Percentiles rank a stretch among this genome's conserved stretches.
Conservation (phyloP, 331 rosid species). For the Rhamnella rubrinervis region DNA sequence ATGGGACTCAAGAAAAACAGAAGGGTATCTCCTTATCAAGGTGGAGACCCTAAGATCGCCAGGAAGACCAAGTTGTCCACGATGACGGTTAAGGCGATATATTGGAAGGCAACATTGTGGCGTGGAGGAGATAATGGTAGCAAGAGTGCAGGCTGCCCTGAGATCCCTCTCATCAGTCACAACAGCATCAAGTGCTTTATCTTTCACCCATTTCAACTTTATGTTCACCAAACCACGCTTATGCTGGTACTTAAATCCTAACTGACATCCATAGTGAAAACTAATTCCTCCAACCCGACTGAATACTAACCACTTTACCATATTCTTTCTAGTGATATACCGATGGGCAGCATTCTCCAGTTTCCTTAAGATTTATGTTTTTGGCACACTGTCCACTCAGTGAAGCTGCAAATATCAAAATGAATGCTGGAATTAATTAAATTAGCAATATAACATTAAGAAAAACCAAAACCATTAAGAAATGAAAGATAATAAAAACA, state of each 20-base stretch:
- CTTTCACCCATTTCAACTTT: constrained; percentile 86
- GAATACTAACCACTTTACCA: constrained; percentile 31
- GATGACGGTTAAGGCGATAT: constrained; percentile 51
- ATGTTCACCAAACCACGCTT: constrained; percentile 65
- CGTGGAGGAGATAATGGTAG: constrained; percentile 55
- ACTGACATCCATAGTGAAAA: constrained; percentile 24
- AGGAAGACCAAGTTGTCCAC: constrained; percentile 75
- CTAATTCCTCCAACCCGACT: constrained; percentile 26
- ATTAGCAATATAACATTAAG: too few species aligned
- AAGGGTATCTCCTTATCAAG: constrained; percentile 74
- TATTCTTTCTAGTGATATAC: constrained; percentile 12
- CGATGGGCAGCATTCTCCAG: background rate
- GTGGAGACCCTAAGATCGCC: constrained; percentile 57
- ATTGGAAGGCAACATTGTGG: constrained; percentile 53
- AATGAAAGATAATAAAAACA: too few species aligned
- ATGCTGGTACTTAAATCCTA: constrained; percentile 48
- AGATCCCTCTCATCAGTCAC: constrained; percentile 62
- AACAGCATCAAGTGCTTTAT: constrained; percentile 58
- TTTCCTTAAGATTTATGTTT: background rate
- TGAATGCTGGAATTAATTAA: too few species aligned
- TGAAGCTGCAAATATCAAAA: too few species aligned
- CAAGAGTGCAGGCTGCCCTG: constrained; percentile 68
- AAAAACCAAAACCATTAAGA: too few species aligned
- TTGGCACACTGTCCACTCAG: too few species aligned
- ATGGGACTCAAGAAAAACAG: constrained; percentile 58